Percentiles rank a stretch among this genome's conserved stretches.
Evolutionary conservation across 2,329 filamentous ascomycete genomes (phyloP).

Genomic region (Monosporascus sp.): DNA sequence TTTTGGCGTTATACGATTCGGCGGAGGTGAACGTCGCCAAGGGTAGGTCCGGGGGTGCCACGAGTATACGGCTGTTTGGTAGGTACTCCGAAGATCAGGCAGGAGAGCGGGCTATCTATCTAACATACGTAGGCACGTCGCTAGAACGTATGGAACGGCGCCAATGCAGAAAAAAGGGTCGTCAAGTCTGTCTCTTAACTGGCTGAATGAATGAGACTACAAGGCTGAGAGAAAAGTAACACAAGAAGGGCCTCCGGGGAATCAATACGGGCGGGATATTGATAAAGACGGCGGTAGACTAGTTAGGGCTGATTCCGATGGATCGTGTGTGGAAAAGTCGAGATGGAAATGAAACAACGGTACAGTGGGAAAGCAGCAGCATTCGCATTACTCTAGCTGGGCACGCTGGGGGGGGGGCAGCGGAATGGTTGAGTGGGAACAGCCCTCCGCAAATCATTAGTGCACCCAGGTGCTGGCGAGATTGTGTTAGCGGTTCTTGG

Average conservation of each 20-base stretch:
- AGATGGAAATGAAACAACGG: background rate
- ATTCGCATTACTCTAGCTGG: background rate
- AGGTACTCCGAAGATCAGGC: background rate
- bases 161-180: background rate
- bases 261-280: background rate
- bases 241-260: background rate
- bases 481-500: too few relatives aligned
- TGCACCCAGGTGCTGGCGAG: too few relatives aligned
- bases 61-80: background rate
- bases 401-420: background rate
- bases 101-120: background rate
- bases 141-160: too few relatives aligned
- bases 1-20: background rate
- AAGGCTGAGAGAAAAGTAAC: background rate
- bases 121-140: too few relatives aligned
- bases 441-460: too few relatives aligned
- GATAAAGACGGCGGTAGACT: background rate
- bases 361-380: background rate
- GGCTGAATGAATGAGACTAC: background rate
- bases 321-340: background rate
- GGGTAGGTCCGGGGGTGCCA: background rate
- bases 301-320: background rate
- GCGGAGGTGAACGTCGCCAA: background rate
- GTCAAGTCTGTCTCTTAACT: too few relatives aligned
- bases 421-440: too few relatives aligned